These are phyloP conservation scores for Phytophthora rubi DNA, from an alignment of 352 stramenopile species.

Conservation along the genomic window DNA sequence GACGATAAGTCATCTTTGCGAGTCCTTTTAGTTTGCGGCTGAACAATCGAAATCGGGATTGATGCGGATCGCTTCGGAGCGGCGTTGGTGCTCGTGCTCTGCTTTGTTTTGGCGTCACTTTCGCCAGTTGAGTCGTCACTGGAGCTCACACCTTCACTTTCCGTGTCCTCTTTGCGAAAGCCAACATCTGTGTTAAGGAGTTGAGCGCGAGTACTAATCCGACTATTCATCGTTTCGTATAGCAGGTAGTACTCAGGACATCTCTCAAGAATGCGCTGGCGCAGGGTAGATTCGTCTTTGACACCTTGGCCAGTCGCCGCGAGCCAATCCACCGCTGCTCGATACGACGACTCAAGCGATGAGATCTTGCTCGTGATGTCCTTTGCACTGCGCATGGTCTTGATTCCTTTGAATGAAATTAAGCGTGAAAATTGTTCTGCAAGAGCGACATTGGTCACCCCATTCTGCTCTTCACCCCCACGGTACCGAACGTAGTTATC, in stretches of 20 bases:
- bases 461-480: conserved; percentile 8
- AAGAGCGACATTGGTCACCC: conserved; percentile 1
- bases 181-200: conserved; percentile 4
- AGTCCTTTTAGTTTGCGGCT: neutral
- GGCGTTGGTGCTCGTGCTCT: neutral
- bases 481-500: conserved; percentile 20
- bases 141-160: neutral
- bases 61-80: neutral
- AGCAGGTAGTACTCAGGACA: conserved; percentile 9
- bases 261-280: neutral
- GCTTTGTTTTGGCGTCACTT: neutral
- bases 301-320: neutral
- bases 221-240: conserved; percentile 8
- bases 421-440: neutral
- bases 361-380: conserved; percentile 12
- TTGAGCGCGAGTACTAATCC: conserved; percentile 8
- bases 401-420: neutral
- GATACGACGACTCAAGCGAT: conserved; percentile 2
- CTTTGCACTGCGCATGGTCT: conserved; percentile 3
- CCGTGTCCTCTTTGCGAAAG: neutral
- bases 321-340: neutral
- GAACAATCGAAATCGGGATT: conserved; percentile 14
- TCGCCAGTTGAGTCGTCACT: neutral
- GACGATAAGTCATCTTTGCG: conserved; percentile 5
- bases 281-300: neutral